Conservation (phyloP, 1,284 basidiomycete genomes). For the Pseudozyma tsukubaensis region DNA sequence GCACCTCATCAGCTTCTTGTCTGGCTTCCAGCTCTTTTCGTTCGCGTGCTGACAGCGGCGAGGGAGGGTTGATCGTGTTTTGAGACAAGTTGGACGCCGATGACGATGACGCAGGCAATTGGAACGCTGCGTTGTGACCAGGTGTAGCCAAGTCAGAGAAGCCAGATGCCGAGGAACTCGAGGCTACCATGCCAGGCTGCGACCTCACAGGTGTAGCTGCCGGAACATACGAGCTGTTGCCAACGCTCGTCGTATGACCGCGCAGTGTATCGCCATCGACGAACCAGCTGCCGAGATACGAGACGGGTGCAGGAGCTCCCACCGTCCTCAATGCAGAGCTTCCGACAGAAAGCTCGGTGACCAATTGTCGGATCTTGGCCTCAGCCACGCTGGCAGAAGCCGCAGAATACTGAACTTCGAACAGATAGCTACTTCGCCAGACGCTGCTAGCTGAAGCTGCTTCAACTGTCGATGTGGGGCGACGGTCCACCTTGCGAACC, state of each 20-base stretch:
- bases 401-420: constrained; percentile 44
- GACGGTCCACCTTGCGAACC: constrained; percentile 43
- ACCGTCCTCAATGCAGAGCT: constrained; percentile 9
- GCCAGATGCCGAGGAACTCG: constrained; percentile 3
- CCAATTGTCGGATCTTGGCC: constrained; percentile 27
- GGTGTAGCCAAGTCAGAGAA: constrained; percentile 9
- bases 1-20: constrained; percentile 42
- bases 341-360: constrained; percentile 19
- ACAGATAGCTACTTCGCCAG: constrained; percentile 42
- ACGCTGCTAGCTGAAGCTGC: constrained; percentile 14
- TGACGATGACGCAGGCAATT: constrained; percentile 13
- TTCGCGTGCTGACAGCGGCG: constrained; percentile 25
- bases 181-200: background rate
- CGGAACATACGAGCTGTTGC: background rate
- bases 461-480: constrained; percentile 24
- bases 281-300: constrained; percentile 41
- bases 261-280: constrained; percentile 29
- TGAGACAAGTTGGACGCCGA: constrained; percentile 4
- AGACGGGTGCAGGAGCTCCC: constrained; percentile 13
- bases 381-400: constrained; percentile 14
- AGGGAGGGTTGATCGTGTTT: constrained; percentile 3
- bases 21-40: constrained; percentile 39
- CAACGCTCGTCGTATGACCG: constrained; percentile 3
- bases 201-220: background rate
- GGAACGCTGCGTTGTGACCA: constrained; percentile 8